phyloP scores from a whole-genome alignment of 208 protist genomes.

The Wallacemonas sp. region DNA sequence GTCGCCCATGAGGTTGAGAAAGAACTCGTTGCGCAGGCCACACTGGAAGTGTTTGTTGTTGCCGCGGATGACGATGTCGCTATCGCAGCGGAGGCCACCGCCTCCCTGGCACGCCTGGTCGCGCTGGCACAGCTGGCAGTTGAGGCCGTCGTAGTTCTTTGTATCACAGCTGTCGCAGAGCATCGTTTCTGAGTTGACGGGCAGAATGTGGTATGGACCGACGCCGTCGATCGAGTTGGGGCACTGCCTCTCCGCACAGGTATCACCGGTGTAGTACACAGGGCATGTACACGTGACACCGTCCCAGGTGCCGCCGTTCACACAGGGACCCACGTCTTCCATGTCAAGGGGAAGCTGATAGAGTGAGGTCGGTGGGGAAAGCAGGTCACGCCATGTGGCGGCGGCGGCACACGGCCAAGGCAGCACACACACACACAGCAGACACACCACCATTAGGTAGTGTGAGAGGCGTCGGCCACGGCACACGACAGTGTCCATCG shows the following conservation, averaged over 20 bases:
- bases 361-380: too few relatives aligned
- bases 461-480: too few relatives aligned
- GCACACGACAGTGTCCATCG: too few relatives aligned
- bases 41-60: slow-evolving; percentile 84
- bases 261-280: slow-evolving; percentile 48
- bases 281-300: slow-evolving; percentile 51
- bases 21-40: slow-evolving; percentile 42
- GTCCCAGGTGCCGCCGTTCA: slow-evolving; percentile 44
- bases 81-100: slow-evolving; percentile 43
- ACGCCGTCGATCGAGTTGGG: slow-evolving; percentile 52
- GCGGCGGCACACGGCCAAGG: neutral
- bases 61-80: slow-evolving; percentile 36
- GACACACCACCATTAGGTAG: too few relatives aligned
- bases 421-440: too few relatives aligned
- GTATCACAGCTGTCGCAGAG: slow-evolving; percentile 47
- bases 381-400: too few relatives aligned
- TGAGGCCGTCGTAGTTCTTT: slow-evolving; percentile 45
- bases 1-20: slow-evolving; percentile 60
- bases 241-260: slow-evolving; percentile 57
- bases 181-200: slow-evolving; percentile 32
- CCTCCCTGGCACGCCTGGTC: slow-evolving; percentile 39
- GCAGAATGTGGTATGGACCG: slow-evolving; percentile 28
- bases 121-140: slow-evolving; percentile 68
- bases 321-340: slow-evolving; percentile 18
- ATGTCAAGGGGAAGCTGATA: neutral